These are phyloP conservation scores for Ustanciosporium gigantosporum DNA, from an alignment of 1,284 basidiomycete genomes.

Conservation along the genomic window DNA sequence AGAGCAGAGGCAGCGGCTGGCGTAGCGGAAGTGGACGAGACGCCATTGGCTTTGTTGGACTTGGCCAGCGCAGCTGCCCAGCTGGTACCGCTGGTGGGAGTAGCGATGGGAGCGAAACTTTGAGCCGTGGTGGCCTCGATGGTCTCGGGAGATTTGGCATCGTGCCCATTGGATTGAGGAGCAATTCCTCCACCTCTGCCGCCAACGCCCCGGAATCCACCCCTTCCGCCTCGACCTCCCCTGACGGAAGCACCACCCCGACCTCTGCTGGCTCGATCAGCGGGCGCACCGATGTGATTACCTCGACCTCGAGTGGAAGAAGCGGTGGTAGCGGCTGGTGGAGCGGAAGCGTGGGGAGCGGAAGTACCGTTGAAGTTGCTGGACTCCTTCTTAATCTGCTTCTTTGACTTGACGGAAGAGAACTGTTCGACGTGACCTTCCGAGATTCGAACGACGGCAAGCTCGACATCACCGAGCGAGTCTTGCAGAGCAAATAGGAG, in stretches of 20 bases:
- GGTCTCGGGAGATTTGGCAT: conserved; percentile 31
- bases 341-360: conserved; percentile 6
- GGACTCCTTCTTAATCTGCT: conserved; percentile 62
- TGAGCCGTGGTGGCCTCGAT: conserved; percentile 30
- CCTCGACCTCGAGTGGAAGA: conserved; percentile 24
- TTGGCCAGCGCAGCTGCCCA: conserved; percentile 48
- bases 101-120: conserved; percentile 34
- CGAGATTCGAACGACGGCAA: conserved; percentile 75
- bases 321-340: conserved; percentile 6
- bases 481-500: conserved; percentile 75
- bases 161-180: conserved; percentile 46
- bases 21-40: conserved; percentile 10
- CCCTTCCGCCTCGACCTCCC: conserved; percentile 49
- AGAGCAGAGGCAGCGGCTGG: conserved; percentile 28
- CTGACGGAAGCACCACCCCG: conserved; percentile 41
- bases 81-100: conserved; percentile 39
- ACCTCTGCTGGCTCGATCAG: conserved; percentile 37
- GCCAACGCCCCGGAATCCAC: conserved; percentile 45
- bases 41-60: conserved; percentile 26
- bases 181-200: conserved; percentile 45
- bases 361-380: conserved; percentile 8
- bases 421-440: conserved; percentile 82
- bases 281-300: conserved; percentile 27
- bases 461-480: conserved; percentile 72
- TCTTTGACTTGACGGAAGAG: conserved; percentile 83